A percentile compares a stretch with the other conserved stretches of the same genome.
Evolutionary conservation across 768 basidiomycete genomes (phyloP).

Genomic region (Trametopsis cervina): DNA sequence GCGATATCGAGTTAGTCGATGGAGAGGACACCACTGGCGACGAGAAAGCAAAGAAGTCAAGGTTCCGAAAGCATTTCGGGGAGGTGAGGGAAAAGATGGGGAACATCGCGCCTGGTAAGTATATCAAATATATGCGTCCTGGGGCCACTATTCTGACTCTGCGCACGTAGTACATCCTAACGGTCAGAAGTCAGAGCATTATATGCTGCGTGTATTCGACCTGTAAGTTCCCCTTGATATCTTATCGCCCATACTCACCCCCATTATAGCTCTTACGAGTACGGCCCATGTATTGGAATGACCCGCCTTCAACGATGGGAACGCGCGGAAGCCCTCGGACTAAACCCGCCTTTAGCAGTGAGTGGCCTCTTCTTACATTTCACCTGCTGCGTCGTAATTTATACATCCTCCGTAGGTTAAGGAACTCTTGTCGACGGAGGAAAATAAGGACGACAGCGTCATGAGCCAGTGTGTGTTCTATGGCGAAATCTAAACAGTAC

Average conservation of each 20-base stretch:
- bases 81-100: conserved; percentile 49
- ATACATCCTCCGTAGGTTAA: conserved; percentile 44
- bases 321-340: conserved; percentile 67
- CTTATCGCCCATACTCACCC: background rate
- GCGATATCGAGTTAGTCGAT: conserved; percentile 8
- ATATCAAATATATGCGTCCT: background rate
- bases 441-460: conserved; percentile 46
- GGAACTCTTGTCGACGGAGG: conserved; percentile 66
- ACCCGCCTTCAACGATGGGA: conserved; percentile 87
- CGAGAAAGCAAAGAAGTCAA: conserved; percentile 41
- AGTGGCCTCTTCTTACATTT: conserved; percentile 16
- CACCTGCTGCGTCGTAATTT: background rate
- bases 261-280: conserved; percentile 57
- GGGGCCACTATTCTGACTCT: background rate
- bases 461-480: conserved; percentile 62
- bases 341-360: conserved; percentile 77
- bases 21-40: conserved; percentile 26
- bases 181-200: conserved; percentile 53
- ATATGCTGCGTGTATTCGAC: conserved; percentile 77
- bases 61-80: conserved; percentile 44
- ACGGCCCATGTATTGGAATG: conserved; percentile 74
- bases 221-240: conserved; percentile 42
- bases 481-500: conserved; percentile 26
- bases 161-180: conserved; percentile 56
- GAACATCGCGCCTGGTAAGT: conserved; percentile 52